These are phyloP conservation scores for Craterostigma plantagineum DNA, from an alignment of 257 asterid species.

Conservation along the genomic window DNA sequence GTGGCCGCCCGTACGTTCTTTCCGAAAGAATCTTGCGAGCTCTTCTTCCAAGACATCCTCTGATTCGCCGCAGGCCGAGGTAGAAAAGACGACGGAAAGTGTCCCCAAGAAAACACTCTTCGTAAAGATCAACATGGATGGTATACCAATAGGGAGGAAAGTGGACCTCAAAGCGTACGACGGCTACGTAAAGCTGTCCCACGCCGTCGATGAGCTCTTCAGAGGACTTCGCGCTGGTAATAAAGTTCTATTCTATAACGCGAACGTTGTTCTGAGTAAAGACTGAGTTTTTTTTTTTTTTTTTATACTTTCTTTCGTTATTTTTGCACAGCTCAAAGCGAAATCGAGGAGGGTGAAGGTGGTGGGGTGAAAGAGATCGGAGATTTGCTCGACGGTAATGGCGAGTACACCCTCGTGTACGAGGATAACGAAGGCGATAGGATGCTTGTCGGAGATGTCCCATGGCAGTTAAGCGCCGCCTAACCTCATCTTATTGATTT, in stretches of 20 bases:
- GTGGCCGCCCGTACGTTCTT: slow-evolving; percentile 92
- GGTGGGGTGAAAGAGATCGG: slow-evolving; percentile 25
- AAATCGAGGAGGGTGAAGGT: slow-evolving; percentile 20
- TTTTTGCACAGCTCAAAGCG: slow-evolving; percentile 34
- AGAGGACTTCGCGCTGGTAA: slow-evolving; percentile 86
- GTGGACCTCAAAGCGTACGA: slow-evolving; percentile 61
- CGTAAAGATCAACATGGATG: slow-evolving; percentile 98
- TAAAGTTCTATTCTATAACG: too few relatives aligned
- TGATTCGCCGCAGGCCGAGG: slow-evolving; percentile 20
- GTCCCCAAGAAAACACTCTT: slow-evolving; percentile 31
- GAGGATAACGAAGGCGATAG: slow-evolving; percentile 98
- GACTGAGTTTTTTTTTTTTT: neutral
- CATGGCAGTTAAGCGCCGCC: slow-evolving; percentile 90
- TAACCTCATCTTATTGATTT: too few relatives aligned
- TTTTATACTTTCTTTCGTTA: too few relatives aligned
- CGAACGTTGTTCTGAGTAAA: too few relatives aligned
- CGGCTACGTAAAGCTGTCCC: slow-evolving; percentile 61
- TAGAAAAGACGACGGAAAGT: slow-evolving; percentile 20
- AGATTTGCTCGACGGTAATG: slow-evolving; percentile 66
- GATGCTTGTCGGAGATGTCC: slow-evolving; percentile 98
- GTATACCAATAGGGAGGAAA: slow-evolving; percentile 91
- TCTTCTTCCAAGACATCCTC: slow-evolving; percentile 21
- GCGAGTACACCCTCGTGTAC: slow-evolving; percentile 89
- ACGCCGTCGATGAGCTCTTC: slow-evolving; percentile 71
- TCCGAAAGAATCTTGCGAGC: slow-evolving; percentile 52